phyloP scores from a whole-genome alignment of 768 basidiomycete genomes.

The Lactifluus subvellereus region DNA sequence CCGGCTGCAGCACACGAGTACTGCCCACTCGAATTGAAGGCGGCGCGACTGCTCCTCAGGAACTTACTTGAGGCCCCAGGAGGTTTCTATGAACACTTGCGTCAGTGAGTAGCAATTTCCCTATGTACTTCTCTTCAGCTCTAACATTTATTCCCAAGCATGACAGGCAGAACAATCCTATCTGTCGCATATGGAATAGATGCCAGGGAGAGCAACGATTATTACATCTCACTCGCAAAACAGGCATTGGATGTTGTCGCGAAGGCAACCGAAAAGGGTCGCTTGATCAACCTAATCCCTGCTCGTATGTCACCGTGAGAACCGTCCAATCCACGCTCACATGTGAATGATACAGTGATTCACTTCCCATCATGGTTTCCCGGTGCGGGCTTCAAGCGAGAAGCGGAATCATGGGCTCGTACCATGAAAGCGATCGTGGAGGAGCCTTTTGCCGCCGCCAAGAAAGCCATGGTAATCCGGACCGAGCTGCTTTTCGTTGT shows the following conservation, averaged over 20 bases:
- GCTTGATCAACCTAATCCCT: constrained; percentile 41
- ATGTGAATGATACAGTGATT: constrained; percentile 13
- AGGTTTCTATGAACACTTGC: constrained; percentile 33
- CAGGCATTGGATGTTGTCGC: neutral
- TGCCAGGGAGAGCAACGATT: constrained; percentile 36
- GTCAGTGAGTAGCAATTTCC: constrained; percentile 33
- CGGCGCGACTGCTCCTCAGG: constrained; percentile 31
- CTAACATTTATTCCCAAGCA: constrained; percentile 28
- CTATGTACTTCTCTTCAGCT: neutral
- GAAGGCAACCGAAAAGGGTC: constrained; percentile 33
- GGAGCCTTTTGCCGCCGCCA: constrained; percentile 25
- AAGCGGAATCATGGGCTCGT: constrained; percentile 24
- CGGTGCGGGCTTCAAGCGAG: constrained; percentile 26
- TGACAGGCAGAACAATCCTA: constrained; percentile 38
- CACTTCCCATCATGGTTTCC: constrained; percentile 29
- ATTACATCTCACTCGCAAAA: constrained; percentile 31
- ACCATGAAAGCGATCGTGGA: constrained; percentile 26
- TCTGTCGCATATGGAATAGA: constrained; percentile 44
- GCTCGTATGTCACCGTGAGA: constrained; percentile 25
- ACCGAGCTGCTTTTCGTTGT: neutral
- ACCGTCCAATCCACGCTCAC: constrained; percentile 1
- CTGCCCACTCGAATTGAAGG: constrained; percentile 8
- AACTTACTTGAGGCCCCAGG: constrained; percentile 34
- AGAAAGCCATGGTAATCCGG: constrained; percentile 24
- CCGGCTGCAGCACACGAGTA: constrained; percentile 28